Evolutionary conservation across 345 rosid genomes (phyloP), one percentile per base, ranked within the genome.

Genomic region (Pseudoturritis turrita): DNA sequence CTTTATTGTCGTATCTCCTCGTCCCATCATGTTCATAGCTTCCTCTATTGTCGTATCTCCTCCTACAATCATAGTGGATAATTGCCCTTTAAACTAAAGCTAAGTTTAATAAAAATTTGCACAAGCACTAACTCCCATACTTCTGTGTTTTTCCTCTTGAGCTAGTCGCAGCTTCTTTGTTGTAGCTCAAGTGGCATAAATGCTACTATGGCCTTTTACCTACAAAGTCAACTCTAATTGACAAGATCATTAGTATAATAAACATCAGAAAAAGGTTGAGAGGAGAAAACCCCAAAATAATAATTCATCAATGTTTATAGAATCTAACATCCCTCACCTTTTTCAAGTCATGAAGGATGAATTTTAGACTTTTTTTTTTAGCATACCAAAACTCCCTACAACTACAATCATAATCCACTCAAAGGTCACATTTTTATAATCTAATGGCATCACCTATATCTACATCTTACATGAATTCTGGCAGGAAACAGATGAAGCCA

Each of bases 21-120:
- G n/a, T n/a, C n/a, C n/a, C n/a, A n/a, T n/a, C n/a, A n/a, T n/a
- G n/a, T n/a, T n/a, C n/a, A n/a, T n/a, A n/a, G 98, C 97, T 82
- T 94, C 98, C 74, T 94, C 98, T 7, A 96, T 91, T 14, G 98
- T 95, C 7, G 98, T 94, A 89, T 94, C 98, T 70, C 98, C 98
- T 21, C 98, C 98, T 77, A 97, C 98, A 74, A 91, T 92, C 58
- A 94, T 97, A 6, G 92, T 96, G 10, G 91, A 96, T 63, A 89
- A 91, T 77, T 94, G 96, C 7, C 98, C 88, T 81, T 94, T 94
- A 68, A 94, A 94, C 57, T 90, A 76, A 29, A 97, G 97, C 1
- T 97, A 94, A 69, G 97, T 96, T 62, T 97, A 97, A 84, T 94
- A 97, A 77, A 96, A 94, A 59, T 89, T 94, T 39, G 98, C 98